These are phyloP conservation scores for Torulaspora globosa DNA, from an alignment of 1,139 yeast genomes.

Conservation along the genomic window DNA sequence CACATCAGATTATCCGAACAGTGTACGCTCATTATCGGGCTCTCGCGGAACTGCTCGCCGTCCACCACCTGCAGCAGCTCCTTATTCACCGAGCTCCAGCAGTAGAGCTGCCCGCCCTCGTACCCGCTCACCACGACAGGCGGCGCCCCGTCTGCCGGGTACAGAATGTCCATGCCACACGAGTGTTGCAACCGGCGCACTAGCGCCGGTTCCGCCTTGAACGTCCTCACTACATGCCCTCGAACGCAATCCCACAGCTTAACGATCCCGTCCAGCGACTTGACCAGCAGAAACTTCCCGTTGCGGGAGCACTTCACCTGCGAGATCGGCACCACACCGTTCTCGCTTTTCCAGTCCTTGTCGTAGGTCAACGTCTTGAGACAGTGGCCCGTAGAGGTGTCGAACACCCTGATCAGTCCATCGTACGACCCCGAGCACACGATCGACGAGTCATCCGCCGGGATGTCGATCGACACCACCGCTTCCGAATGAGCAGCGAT, in stretches of 20 bases:
- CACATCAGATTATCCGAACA: conserved; percentile 42
- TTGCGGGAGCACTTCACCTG: conserved; percentile 75
- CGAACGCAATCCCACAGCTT: conserved; percentile 81
- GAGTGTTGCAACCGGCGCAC: conserved; percentile 25
- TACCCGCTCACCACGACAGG: conserved; percentile 59
- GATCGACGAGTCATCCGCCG: conserved; percentile 72
- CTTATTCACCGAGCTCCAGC: conserved; percentile 77
- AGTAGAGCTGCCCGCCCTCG: conserved; percentile 53
- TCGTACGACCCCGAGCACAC: conserved; percentile 87
- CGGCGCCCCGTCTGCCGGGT: conserved; percentile 24
- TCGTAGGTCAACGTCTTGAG: conserved; percentile 78
- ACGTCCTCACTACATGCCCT: conserved; percentile 75
- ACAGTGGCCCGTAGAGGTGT: conserved; percentile 85
- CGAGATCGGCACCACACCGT: conserved; percentile 72
- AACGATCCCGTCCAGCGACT: conserved; percentile 74
- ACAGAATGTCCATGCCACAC: conserved; percentile 49
- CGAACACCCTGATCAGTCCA: conserved; percentile 83
- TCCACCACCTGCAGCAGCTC: conserved; percentile 43
- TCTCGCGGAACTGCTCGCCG: conserved; percentile 27
- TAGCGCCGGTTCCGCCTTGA: conserved; percentile 32
- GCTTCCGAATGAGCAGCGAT: conserved; percentile 95
- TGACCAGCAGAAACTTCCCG: conserved; percentile 72
- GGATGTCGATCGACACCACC: conserved; percentile 65
- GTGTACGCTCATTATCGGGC: conserved; percentile 51
- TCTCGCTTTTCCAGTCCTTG: conserved; percentile 51